Percentiles rank a stretch among this genome's conserved stretches.
These are phyloP conservation scores for Acidiella bohemica DNA, from an alignment of 495 filamentous ascomycete species.

Conservation along the genomic window DNA sequence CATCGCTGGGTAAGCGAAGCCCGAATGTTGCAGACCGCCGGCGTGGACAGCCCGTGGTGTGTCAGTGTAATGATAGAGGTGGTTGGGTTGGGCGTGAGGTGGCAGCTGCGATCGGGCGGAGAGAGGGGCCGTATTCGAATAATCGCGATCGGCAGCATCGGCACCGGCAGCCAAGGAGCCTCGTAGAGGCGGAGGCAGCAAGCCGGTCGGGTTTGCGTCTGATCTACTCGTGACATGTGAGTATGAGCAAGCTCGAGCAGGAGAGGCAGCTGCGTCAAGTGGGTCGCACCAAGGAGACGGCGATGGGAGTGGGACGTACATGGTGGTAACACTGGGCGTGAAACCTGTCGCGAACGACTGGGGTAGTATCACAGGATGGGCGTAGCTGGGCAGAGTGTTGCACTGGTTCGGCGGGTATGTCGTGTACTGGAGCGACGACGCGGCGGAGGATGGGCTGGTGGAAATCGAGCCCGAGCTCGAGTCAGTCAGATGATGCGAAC, in stretches of 20 bases:
- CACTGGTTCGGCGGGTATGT: conserved; percentile 23
- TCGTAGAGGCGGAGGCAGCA: conserved; percentile 18
- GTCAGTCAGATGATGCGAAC: conserved; percentile 23
- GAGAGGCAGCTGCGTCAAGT: no score
- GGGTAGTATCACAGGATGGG: conserved; percentile 15
- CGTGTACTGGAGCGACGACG: conserved; percentile 25
- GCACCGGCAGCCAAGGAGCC: no score
- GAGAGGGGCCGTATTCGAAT: conserved; percentile 2
- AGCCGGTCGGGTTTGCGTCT: no score
- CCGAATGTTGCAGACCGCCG: conserved; percentile 16
- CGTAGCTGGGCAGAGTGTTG: conserved; percentile 15
- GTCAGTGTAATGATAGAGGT: no score
- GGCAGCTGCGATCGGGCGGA: conserved; percentile 5
- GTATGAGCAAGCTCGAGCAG: conserved; percentile 15
- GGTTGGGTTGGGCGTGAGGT: conserved; percentile 13
- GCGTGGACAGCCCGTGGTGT: conserved; percentile 25
- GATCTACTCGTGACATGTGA: conserved; percentile 22
- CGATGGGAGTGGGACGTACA: conserved; percentile 24
- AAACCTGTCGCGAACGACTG: conserved; percentile 19
- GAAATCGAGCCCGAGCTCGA: conserved; percentile 27
- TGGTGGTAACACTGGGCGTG: conserved; percentile 20
- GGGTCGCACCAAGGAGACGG: conserved; percentile 9
- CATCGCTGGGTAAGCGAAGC: conserved; percentile 4
- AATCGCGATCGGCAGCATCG: no score
- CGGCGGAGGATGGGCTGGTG: conserved; percentile 26